These are phyloP conservation scores for Colletotrichum lini DNA, from an alignment of 2,329 filamentous ascomycete species.

Conservation along the genomic window DNA sequence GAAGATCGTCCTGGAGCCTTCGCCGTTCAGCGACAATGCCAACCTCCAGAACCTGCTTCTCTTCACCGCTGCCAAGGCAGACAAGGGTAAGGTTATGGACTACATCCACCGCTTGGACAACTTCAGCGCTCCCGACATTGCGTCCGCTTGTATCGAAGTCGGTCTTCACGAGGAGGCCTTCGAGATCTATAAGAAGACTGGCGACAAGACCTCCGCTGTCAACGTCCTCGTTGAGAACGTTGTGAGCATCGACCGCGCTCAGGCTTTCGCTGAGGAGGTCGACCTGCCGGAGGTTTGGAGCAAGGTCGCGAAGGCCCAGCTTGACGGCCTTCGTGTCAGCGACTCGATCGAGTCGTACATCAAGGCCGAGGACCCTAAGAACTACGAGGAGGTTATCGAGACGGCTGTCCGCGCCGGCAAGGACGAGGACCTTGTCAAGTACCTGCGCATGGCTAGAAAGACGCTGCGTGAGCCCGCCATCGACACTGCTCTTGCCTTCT, in stretches of 20 bases:
- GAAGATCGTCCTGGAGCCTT: conserved; percentile 99
- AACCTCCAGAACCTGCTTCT: conserved; percentile 97
- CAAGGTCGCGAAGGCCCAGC: conserved; percentile 96
- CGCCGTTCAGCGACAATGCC: conserved; percentile 96
- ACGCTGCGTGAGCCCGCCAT: conserved; percentile 93
- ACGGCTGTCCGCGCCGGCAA: conserved; percentile 95
- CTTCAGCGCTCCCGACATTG: conserved; percentile 94
- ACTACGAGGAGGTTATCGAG: conserved; percentile 97
- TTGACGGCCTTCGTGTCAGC: conserved; percentile 92
- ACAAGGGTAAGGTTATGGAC: conserved; percentile 94
- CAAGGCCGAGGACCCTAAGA: conserved; percentile 91
- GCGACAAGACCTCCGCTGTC: conserved; percentile 87
- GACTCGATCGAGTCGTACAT: conserved; percentile 98
- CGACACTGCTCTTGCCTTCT: conserved; percentile 94
- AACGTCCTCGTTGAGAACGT: conserved; percentile 96
- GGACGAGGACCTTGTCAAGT: conserved; percentile 98
- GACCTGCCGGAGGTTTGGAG: conserved; percentile 98
- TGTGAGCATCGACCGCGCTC: conserved; percentile 97
- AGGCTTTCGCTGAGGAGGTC: conserved; percentile 94
- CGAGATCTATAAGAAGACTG: conserved; percentile 98
- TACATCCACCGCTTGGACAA: conserved; percentile 94
- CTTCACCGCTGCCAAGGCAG: conserved; percentile 96
- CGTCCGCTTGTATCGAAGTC: conserved; percentile 92
- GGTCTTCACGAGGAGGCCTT: conserved; percentile 97
- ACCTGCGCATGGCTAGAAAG: conserved; percentile 96